Evolutionary conservation across 805 yeast genomes (phyloP), one percentile per base, ranked within the genome.

Genomic region (Cephaloascus fragrans): DNA sequence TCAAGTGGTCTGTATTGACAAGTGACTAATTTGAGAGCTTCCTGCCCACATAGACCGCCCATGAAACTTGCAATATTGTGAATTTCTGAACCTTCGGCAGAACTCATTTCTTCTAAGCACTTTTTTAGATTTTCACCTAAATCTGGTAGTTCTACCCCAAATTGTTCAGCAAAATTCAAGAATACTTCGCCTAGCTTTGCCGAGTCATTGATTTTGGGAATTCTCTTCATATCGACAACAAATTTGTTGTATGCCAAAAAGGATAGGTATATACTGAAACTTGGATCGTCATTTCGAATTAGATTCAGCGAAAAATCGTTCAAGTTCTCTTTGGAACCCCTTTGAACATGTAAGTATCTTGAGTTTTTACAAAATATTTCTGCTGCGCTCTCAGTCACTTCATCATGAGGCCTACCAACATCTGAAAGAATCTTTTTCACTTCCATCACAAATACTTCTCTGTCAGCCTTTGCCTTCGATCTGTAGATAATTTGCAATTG

Each of bases 41-140:
- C 98, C 53, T 90, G 96, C 3, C 87, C 80, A 0, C 77, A 88
- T 10, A 89, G 63, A 0, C 96, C 97, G 2, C 96, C 97, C 46
- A 85, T 62, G 3, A 86, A 57, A 3, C 95, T 69, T 17, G 81
- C 61, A 14, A 76, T 67, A 47, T 82, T 81, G 44, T 76, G 80
- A 12, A 75, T 37, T 44, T 74, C 77, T 1, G 48, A 42, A 3
- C 74, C 73, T 4, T 64, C 53, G 4, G 3, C 61, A 41, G 37
- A 79, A 53, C 41, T 69, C 73, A 32, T 58, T 56, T 12, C 48
- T 10, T 44, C 43, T 23, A 45, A 44, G 6, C 41, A 32, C 12
- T 37, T 44, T n/a, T 38, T 36, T 18, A 39, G 28, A 19, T 44
- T 49, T n/a, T 45, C 42, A 15, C 43, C 46, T 9, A 19, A 34